Evolutionary conservation across 345 rosid genomes (phyloP).

Genomic region (Geranium rotundifolium): DNA sequence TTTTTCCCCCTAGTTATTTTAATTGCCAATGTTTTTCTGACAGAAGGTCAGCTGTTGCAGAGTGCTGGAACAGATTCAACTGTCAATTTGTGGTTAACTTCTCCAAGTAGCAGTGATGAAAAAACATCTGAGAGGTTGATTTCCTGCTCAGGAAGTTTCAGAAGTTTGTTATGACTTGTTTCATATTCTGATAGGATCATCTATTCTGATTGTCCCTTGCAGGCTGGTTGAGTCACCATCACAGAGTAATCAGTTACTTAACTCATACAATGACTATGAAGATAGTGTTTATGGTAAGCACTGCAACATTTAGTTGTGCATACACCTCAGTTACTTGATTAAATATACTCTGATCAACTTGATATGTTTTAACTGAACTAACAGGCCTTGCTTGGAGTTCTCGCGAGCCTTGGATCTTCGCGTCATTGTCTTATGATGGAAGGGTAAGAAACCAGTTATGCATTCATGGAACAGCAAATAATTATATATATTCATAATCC

Average conservation of each 20-base stretch:
- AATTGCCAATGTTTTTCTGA: constrained; percentile 6
- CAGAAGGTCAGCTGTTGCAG: constrained; percentile 28
- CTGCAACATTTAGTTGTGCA: constrained; percentile 3
- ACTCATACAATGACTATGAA: constrained; percentile 72
- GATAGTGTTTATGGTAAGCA: constrained; percentile 76
- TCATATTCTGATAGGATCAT: not conserved
- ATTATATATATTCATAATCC: too few relatives aligned
- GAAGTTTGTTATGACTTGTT: not conserved
- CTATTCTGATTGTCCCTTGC: constrained; percentile 1
- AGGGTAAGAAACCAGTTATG: constrained; percentile 39
- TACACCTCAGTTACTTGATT: not conserved
- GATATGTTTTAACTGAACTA: constrained; percentile 9
- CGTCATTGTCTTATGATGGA: constrained; percentile 87
- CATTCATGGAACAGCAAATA: not conserved
- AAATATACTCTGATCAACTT: not conserved
- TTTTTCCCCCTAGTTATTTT: constrained; percentile 1
- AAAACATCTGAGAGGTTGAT: constrained; percentile 40
- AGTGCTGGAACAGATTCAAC: constrained; percentile 88
- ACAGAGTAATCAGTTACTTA: constrained; percentile 35
- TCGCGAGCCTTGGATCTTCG: constrained; percentile 81
- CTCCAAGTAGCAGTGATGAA: constrained; percentile 35
- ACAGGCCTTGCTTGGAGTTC: constrained; percentile 90
- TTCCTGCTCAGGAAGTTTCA: constrained; percentile 1
- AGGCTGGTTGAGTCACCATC: constrained; percentile 31
- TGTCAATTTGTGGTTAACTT: constrained; percentile 74